These are phyloP conservation scores for Dimocarpus longan DNA, from an alignment of 345 rosid genomes.

Conservation along the genomic window DNA sequence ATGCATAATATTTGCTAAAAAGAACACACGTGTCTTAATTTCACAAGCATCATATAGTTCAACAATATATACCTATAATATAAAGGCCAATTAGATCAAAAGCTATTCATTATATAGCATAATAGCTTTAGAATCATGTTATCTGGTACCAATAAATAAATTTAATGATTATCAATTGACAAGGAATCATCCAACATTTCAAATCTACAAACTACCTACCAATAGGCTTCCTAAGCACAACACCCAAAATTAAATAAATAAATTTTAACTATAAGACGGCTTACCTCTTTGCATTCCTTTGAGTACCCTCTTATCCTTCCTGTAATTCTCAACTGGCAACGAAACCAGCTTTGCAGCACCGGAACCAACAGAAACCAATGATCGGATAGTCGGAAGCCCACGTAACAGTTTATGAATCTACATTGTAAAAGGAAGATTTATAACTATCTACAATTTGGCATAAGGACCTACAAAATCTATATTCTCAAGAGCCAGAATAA, in stretches of 20 bases:
- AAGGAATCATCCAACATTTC: background rate
- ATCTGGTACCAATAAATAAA: background rate
- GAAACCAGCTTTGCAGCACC: slow-evolving; percentile 87
- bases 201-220: background rate
- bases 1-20: background rate
- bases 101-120: background rate
- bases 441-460: slow-evolving; percentile 16
- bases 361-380: slow-evolving; percentile 72
- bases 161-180: background rate
- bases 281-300: slow-evolving; percentile 97
- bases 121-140: background rate
- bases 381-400: slow-evolving; percentile 80
- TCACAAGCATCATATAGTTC: background rate
- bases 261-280: slow-evolving; percentile 10
- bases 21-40: background rate
- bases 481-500: slow-evolving; percentile 14
- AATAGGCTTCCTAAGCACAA: background rate
- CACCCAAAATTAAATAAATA: background rate
- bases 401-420: slow-evolving; percentile 71
- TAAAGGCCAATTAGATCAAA: background rate
- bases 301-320: slow-evolving; percentile 77
- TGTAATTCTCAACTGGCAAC: slow-evolving; percentile 83
- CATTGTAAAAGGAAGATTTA: slow-evolving; percentile 15
- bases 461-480: slow-evolving; percentile 15
- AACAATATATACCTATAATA: background rate